A percentile compares a stretch with the other conserved stretches of the same genome.
These are phyloP conservation scores for Antrodiella citrinella DNA, from an alignment of 768 basidiomycete species.

Conservation along the genomic window DNA sequence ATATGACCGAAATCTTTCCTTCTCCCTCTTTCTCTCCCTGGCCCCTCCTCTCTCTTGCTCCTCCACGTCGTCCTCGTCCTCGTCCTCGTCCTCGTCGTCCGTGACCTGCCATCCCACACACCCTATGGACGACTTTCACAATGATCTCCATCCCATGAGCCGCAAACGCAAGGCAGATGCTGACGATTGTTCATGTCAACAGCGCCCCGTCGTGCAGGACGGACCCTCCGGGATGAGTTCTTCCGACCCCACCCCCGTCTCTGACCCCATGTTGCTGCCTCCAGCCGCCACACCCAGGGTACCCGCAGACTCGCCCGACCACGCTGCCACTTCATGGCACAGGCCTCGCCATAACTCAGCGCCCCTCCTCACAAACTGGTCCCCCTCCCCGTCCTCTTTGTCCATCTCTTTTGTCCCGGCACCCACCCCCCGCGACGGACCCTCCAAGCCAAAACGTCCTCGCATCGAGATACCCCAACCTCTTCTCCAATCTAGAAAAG, in stretches of 20 bases:
- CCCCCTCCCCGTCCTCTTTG: conserved; percentile 8
- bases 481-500: conserved; percentile 11
- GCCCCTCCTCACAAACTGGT: conserved; percentile 14
- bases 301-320: conserved; percentile 28
- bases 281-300: conserved; percentile 21
- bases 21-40: conserved; percentile 13
- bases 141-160: conserved; percentile 37
- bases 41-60: conserved; percentile 27
- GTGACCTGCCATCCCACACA: too few species aligned
- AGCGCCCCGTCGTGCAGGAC: conserved; percentile 5
- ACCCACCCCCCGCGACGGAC: conserved; percentile 16
- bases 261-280: conserved; percentile 30
- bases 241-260: conserved; percentile 13
- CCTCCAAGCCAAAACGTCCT: conserved; percentile 20
- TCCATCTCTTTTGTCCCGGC: conserved; percentile 23
- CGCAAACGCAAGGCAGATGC: conserved; percentile 63
- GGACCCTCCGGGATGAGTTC: conserved; percentile 5
- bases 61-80: conserved; percentile 17
- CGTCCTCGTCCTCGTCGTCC: too few species aligned
- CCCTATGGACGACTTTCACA: conserved; percentile 57
- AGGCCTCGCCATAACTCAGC: not conserved
- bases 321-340: conserved; percentile 26
- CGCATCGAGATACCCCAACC: conserved; percentile 21
- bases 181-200: conserved; percentile 27
- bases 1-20: conserved; percentile 20